Evolutionary conservation across 148 eudicot genomes (phyloP).

Genomic region (Persicaria maculosa): DNA sequence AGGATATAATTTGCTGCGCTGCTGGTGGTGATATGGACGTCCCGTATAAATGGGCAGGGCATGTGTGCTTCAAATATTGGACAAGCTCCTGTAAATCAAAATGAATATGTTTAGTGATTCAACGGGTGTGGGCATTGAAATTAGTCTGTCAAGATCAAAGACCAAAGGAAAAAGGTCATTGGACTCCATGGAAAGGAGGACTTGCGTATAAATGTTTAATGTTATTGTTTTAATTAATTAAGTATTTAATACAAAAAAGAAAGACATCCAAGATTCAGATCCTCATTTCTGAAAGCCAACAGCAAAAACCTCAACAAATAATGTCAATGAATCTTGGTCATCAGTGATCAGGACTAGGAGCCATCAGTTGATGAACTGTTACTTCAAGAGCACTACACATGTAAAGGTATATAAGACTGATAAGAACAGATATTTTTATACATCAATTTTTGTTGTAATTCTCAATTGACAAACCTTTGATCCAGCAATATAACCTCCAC

Average conservation of each 20-base stretch:
- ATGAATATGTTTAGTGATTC: neutral
- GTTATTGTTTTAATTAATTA: neutral
- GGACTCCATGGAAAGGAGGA: neutral
- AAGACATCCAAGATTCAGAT: neutral
- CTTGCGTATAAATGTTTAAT: neutral
- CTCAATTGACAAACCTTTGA: constrained; percentile 55
- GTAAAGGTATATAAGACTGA: neutral
- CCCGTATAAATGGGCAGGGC: constrained; percentile 92
- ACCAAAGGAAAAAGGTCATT: neutral
- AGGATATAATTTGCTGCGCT: constrained; percentile 81
- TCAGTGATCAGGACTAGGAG: neutral
- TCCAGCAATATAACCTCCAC: constrained; percentile 98
- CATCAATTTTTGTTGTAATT: neutral
- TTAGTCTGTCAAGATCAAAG: neutral
- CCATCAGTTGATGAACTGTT: neutral
- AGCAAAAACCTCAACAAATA: too few relatives aligned
- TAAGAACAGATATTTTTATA: neutral
- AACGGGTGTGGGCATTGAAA: neutral
- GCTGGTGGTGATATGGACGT: constrained; percentile 95
- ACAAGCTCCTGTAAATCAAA: constrained; percentile 56
- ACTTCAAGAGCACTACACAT: neutral
- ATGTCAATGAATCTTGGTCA: neutral
- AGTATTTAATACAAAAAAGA: neutral
- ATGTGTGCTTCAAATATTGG: constrained; percentile 57
- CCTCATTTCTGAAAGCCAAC: neutral